Base-by-base conservation (phyloP, 768 basidiomycete genomes). In the Hortiboletus campestris region DNA sequence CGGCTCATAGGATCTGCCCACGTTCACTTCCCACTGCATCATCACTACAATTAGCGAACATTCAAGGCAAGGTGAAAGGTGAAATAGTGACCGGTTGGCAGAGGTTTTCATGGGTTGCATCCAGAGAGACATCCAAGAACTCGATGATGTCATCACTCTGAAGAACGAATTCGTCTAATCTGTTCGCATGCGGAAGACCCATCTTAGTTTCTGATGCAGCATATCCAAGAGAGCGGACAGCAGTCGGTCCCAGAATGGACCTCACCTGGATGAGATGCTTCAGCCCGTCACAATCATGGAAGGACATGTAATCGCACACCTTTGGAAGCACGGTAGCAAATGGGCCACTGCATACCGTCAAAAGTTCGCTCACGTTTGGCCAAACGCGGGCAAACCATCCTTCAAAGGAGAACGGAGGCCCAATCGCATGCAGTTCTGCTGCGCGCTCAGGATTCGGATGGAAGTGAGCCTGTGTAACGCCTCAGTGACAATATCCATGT, bases 371-470 rank as follows among this genome's bases (percentile, higher is more conserved):
- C 10, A 25, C 55, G 0, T 55, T 32, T 14, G 62, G 65, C 64
- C 62, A 66, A 19, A 63, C 52, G 2, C 55, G 53, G 4, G 51
- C 9, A 3, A 45, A 39, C 64, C 64, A 63, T 40, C 64, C 64
- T 34, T 56, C 49, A 5, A 10, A 28, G 6, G 55, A 55, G 22
- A 35, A 57, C 6, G 61, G 59, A 11, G 57, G 49, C 0, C 59
- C 64, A 1, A 66, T 59, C 4, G 39, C 53, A 25, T 34, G 44
- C 6, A 66, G 55, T 19, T 65, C 64, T 0, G 51, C 46, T 17
- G 62, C 66, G 8, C 62, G 61, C 11, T 50, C 47, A 0, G 62
- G 64, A 32, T 63, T 31, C 5, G 62, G 45, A 10, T 17, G 36
- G 6, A 68, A 39, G 0, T 56, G 54, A 22, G 46, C 49, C 65